Conservation (phyloP, 768 basidiomycete species). For the Suillus brevipes region DNA sequence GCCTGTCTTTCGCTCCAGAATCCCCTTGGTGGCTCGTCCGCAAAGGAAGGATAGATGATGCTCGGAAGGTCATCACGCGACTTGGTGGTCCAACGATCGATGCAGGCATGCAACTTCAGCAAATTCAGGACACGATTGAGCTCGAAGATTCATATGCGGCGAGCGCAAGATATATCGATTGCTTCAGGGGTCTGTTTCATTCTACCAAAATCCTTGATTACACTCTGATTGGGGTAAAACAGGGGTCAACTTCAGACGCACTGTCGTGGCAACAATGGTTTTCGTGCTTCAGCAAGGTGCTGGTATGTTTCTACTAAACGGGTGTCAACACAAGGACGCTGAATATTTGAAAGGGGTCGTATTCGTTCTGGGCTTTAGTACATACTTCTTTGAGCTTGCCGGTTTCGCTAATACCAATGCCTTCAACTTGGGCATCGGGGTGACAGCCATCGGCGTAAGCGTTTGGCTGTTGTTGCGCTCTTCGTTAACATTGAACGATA, state of each 20-base stretch:
- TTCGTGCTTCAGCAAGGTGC: conserved; percentile 30
- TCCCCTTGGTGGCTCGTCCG: conserved; percentile 37
- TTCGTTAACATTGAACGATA: neutral
- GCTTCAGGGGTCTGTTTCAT: conserved; percentile 27
- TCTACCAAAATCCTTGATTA: too few species aligned
- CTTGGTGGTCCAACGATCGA: conserved; percentile 27
- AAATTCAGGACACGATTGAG: conserved; percentile 31
- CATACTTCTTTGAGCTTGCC: conserved; percentile 39
- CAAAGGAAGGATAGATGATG: conserved; percentile 27
- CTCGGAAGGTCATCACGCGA: conserved; percentile 17
- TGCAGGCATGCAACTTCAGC: conserved; percentile 22
- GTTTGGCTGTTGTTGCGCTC: neutral
- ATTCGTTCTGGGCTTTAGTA: conserved; percentile 29
- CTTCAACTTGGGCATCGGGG: conserved; percentile 33
- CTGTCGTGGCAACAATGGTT: conserved; percentile 31
- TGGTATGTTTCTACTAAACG: conserved; percentile 14
- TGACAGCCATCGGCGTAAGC: conserved; percentile 29
- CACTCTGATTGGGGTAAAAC: neutral
- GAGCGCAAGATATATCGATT: conserved; percentile 32
- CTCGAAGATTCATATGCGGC: conserved; percentile 29
- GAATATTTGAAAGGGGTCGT: conserved; percentile 20
- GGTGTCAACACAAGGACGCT: neutral
- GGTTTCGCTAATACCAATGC: conserved; percentile 30
- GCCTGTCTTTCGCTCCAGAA: conserved; percentile 33
- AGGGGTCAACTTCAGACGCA: conserved; percentile 28